phyloP scores from a whole-genome alignment of 2,329 filamentous ascomycete species.

The Acrocalymma vagum region DNA sequence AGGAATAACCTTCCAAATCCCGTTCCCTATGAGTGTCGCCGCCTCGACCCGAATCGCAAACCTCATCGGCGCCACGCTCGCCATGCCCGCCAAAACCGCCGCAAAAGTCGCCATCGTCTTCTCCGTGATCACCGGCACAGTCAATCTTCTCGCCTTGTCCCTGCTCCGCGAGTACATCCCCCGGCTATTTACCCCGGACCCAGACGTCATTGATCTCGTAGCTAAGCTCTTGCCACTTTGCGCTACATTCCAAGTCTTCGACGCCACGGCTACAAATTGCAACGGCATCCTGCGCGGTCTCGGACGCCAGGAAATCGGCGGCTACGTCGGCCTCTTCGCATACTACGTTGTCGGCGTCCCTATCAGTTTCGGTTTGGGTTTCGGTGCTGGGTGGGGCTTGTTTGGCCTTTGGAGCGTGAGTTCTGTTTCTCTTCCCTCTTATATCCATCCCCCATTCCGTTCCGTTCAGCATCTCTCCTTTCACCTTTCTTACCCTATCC shows the following conservation, averaged over 20 bases:
- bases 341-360: conserved; percentile 91
- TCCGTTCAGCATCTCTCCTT: too few relatives aligned
- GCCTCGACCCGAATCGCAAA: conserved; percentile 90
- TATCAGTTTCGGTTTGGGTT: conserved; percentile 79
- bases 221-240: conserved; percentile 78
- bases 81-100: conserved; percentile 80
- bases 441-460: too few relatives aligned
- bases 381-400: conserved; percentile 79
- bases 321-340: conserved; percentile 84
- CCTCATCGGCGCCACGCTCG: conserved; percentile 85
- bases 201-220: conserved; percentile 72
- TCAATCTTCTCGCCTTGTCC: conserved; percentile 78
- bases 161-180: conserved; percentile 77
- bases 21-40: conserved; percentile 90
- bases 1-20: conserved; percentile 86
- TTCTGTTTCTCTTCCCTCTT: too few relatives aligned
- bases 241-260: conserved; percentile 89
- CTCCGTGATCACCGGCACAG: conserved; percentile 74
- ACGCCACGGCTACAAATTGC: conserved; percentile 79
- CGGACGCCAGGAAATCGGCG: conserved; percentile 87
- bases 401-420: conserved; percentile 76
- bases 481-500: too few relatives aligned
- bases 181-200: conserved; percentile 74
- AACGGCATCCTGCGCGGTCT: conserved; percentile 88
- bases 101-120: conserved; percentile 78